Evolutionary conservation across 169 alveolate genomes (phyloP).

Genomic region (Eimeria brunetti): DNA sequence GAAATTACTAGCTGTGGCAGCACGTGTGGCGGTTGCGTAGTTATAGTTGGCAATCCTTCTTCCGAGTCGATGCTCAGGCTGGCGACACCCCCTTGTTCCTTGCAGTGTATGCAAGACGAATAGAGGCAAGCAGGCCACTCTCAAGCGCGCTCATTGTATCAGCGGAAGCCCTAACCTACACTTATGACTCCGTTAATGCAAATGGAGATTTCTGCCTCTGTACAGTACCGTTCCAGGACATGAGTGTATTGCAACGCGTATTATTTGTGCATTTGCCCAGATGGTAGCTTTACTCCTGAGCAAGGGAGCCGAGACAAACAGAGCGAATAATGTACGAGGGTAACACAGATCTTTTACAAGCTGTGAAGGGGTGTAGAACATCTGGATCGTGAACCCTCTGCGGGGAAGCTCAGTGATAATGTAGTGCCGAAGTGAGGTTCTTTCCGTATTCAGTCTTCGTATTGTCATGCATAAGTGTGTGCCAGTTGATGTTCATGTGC

Average conservation of each 20-base stretch:
- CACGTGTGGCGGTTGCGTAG: not conserved
- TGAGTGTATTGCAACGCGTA: not conserved
- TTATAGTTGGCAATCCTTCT: not conserved
- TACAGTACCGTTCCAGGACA: not conserved
- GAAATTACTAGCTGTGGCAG: not conserved
- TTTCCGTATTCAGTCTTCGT: not conserved
- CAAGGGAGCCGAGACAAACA: slow-evolving; percentile 69
- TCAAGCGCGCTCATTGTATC: not conserved
- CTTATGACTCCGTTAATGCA: not conserved
- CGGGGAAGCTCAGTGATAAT: not conserved
- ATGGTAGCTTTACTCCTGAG: slow-evolving; percentile 45
- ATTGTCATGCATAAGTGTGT: not conserved
- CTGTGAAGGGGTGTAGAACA: not conserved
- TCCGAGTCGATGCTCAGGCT: slow-evolving; percentile 29
- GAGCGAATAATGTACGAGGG: slow-evolving; percentile 35
- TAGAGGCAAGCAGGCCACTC: slow-evolving; percentile 36
- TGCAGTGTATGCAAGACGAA: slow-evolving; percentile 66
- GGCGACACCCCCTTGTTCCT: slow-evolving; percentile 79
- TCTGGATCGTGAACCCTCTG: not conserved
- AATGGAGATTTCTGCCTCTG: not conserved
- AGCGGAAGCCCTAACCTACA: not conserved
- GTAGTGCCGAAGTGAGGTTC: not conserved
- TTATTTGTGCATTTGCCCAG: not conserved
- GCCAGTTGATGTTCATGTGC: not conserved
- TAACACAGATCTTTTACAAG: not conserved